Conservation (phyloP, 2,329 filamentous ascomycete species). For the Hypoxylon sp. region DNA sequence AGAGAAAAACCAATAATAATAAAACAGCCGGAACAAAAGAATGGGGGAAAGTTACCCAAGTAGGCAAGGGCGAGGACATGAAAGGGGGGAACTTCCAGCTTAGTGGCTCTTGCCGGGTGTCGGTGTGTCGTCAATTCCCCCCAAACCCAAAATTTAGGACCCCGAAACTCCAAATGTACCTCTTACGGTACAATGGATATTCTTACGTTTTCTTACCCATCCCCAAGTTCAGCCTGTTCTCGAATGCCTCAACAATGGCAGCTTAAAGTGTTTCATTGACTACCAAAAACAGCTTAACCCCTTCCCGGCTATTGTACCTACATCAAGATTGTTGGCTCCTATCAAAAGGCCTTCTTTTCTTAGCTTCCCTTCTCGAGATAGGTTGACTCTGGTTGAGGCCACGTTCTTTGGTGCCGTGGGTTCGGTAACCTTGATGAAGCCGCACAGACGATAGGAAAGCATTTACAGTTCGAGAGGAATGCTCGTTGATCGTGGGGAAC, state of each 20-base stretch:
- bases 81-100: constrained; percentile 18
- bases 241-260: constrained; percentile 37
- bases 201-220: constrained; percentile 11
- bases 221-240: constrained; percentile 43
- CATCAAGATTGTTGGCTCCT: constrained; percentile 24
- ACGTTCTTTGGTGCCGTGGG: constrained; percentile 33
- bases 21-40: constrained; percentile 12
- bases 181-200: not conserved
- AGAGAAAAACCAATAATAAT: constrained; percentile 4
- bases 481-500: constrained; percentile 16
- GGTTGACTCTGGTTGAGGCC: constrained; percentile 22
- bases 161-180: constrained; percentile 20
- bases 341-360: constrained; percentile 13
- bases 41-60: constrained; percentile 26
- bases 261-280: constrained; percentile 22
- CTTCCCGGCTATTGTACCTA: constrained; percentile 12
- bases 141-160: constrained; percentile 23
- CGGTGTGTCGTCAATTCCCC: constrained; percentile 40
- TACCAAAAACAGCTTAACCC: constrained; percentile 28
- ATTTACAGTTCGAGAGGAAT: constrained; percentile 13
- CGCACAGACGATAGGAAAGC: constrained; percentile 19
- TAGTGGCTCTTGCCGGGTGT: constrained; percentile 31
- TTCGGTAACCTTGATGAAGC: constrained; percentile 40
- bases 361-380: constrained; percentile 22
- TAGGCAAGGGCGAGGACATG: constrained; percentile 12